Conservation (phyloP, 768 basidiomycete genomes). For the Leccinum longicurvipes region DNA sequence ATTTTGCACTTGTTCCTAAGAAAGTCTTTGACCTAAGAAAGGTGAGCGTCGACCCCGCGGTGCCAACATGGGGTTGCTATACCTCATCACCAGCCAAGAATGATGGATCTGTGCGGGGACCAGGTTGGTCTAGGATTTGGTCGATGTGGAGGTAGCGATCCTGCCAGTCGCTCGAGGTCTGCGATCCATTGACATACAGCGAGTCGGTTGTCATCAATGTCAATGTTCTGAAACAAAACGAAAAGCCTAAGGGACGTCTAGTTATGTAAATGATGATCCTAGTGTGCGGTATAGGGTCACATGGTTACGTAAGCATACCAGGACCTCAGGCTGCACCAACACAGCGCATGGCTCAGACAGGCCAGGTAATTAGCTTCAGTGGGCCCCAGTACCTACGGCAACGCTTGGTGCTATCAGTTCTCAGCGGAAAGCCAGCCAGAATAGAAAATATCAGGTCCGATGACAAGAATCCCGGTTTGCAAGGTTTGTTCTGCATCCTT, state of each 20-base stretch:
- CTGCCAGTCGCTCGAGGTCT: slow-evolving; percentile 44
- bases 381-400: slow-evolving; percentile 83
- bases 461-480: slow-evolving; percentile 93
- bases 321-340: not conserved
- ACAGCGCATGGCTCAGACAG: slow-evolving; percentile 37
- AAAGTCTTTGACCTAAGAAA: slow-evolving; percentile 77
- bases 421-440: slow-evolving; percentile 81
- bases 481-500: slow-evolving; percentile 48
- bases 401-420: slow-evolving; percentile 82
- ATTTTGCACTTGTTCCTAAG: slow-evolving; percentile 84
- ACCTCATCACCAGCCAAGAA: slow-evolving; percentile 83
- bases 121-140: slow-evolving; percentile 78
- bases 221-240: no score
- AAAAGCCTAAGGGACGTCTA: slow-evolving; percentile 16
- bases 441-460: slow-evolving; percentile 87
- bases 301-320: slow-evolving; percentile 27
- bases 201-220: slow-evolving; percentile 25
- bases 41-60: not conserved
- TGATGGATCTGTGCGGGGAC: slow-evolving; percentile 84
- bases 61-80: slow-evolving; percentile 19
- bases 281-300: no score
- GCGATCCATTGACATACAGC: slow-evolving; percentile 34
- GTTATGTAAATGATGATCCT: not conserved
- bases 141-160: slow-evolving; percentile 80
- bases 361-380: slow-evolving; percentile 55